phyloP scores from a whole-genome alignment of 495 filamentous ascomycete species.

The Echria macrotheca region DNA sequence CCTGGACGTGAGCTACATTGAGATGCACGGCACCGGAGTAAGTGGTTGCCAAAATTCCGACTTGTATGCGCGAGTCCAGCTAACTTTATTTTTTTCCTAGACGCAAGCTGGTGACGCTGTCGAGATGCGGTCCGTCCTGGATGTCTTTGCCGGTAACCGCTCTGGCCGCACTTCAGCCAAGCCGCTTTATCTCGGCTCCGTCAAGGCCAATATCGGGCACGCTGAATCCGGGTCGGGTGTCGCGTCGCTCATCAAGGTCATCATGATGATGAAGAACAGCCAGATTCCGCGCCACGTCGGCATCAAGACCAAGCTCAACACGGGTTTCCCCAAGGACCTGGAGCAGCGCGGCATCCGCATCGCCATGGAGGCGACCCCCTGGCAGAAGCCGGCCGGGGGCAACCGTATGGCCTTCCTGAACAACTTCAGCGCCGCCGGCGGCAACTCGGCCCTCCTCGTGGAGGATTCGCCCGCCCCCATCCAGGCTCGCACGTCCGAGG shows the following conservation, averaged over 20 bases:
- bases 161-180: slow-evolving; percentile 17
- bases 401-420: no score
- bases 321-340: slow-evolving; percentile 20
- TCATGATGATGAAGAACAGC: slow-evolving; percentile 47
- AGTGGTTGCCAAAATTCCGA: no score
- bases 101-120: slow-evolving; percentile 30
- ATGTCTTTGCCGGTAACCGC: slow-evolving; percentile 24
- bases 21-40: slow-evolving; percentile 93
- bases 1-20: slow-evolving; percentile 71
- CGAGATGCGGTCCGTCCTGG: slow-evolving; percentile 24
- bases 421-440: no score
- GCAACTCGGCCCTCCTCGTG: no score
- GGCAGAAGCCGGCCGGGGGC: no score
- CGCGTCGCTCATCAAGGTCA: slow-evolving; percentile 47
- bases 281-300: slow-evolving; percentile 36
- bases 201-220: slow-evolving; percentile 56
- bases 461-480: no score
- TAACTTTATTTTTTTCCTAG: no score
- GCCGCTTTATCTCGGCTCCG: slow-evolving; percentile 46
- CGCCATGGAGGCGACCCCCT: no score
- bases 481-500: slow-evolving; percentile 24
- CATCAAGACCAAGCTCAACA: slow-evolving; percentile 43
- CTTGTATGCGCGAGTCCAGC: no score
- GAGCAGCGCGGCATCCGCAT: neutral
- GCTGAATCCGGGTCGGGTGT: slow-evolving; percentile 48